phyloP scores from a whole-genome alignment of 208 protist species.

The Leishmania major region DNA sequence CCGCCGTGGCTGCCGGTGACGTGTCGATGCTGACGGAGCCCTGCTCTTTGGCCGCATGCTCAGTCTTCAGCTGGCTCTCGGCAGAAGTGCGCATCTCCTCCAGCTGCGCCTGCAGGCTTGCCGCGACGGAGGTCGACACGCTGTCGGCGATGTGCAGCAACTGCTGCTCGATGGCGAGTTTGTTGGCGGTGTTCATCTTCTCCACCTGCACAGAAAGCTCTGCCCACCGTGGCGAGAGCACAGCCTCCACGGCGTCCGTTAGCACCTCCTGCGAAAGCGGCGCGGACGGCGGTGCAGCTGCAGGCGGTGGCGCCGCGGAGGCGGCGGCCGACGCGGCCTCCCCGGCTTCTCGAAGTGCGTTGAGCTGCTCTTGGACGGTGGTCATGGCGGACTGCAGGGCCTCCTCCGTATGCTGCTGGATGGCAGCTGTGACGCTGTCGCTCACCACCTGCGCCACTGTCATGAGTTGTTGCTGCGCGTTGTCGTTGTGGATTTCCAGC shows the following conservation, averaged over 20 bases:
- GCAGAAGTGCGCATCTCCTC: constrained; percentile 7
- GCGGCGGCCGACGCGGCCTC: constrained; percentile 2
- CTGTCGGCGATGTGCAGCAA: constrained; percentile 34
- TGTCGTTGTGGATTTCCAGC: constrained; percentile 29
- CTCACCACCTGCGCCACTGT: constrained; percentile 69
- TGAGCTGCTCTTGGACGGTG: constrained; percentile 29
- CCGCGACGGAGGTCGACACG: constrained; percentile 28
- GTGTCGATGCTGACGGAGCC: neutral
- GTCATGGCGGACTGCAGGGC: constrained; percentile 30
- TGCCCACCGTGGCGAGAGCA: constrained; percentile 48
- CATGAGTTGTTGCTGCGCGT: constrained; percentile 50
- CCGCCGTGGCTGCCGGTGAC: constrained; percentile 1
- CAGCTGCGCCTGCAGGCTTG: constrained; percentile 24
- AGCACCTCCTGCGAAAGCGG: constrained; percentile 35
- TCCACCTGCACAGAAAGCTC: constrained; percentile 36
- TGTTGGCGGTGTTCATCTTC: constrained; percentile 21
- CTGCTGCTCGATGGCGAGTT: constrained; percentile 33
- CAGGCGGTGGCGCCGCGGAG: neutral
- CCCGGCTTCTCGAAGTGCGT: constrained; percentile 9
- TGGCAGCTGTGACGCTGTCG: constrained; percentile 55
- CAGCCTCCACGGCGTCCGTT: constrained; percentile 49
- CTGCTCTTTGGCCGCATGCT: neutral
- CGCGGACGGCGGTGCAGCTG: neutral
- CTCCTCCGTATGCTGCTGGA: constrained; percentile 36
- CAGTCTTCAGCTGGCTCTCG: neutral